phyloP scores from a whole-genome alignment of 305 asterid genomes.

The Fraxinus xanthoxyloides region DNA sequence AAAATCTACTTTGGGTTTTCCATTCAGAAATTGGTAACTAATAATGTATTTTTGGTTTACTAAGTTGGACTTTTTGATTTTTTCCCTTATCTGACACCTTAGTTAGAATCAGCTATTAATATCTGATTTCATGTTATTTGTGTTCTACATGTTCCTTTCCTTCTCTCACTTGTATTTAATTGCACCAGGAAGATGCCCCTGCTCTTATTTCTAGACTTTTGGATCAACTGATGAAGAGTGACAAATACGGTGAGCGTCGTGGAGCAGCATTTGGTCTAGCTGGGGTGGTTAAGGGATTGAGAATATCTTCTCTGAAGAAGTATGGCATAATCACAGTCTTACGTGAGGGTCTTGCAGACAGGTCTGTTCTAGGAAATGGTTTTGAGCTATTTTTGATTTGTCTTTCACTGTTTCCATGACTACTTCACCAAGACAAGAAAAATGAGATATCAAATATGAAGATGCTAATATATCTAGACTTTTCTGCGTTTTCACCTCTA shows the following conservation, averaged over 20 bases:
- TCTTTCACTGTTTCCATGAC: background rate
- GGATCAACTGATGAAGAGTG: constrained; percentile 88
- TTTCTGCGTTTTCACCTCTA: background rate
- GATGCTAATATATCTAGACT: background rate
- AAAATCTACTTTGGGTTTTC: background rate
- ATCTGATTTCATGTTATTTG: constrained; percentile 1
- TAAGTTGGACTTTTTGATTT: background rate
- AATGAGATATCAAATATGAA: background rate
- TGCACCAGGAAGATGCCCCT: constrained; percentile 81
- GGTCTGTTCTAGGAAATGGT: constrained; percentile 41
- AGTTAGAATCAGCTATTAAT: background rate
- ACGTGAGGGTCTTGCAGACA: constrained; percentile 79
- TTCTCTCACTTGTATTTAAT: constrained; percentile 5
- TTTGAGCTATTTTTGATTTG: background rate
- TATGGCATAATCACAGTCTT: constrained; percentile 62
- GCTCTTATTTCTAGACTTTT: constrained; percentile 80
- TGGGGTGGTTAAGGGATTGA: constrained; percentile 91
- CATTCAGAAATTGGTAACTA: background rate
- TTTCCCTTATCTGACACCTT: background rate
- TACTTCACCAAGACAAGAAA: background rate
- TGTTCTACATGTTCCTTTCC: background rate
- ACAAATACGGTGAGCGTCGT: constrained; percentile 98
- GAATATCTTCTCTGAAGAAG: constrained; percentile 83
- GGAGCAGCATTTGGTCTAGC: constrained; percentile 99
- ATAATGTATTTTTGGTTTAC: background rate